Evolutionary conservation across 306 rosid species (phyloP).

Genomic region (Prunus fruticosa): DNA sequence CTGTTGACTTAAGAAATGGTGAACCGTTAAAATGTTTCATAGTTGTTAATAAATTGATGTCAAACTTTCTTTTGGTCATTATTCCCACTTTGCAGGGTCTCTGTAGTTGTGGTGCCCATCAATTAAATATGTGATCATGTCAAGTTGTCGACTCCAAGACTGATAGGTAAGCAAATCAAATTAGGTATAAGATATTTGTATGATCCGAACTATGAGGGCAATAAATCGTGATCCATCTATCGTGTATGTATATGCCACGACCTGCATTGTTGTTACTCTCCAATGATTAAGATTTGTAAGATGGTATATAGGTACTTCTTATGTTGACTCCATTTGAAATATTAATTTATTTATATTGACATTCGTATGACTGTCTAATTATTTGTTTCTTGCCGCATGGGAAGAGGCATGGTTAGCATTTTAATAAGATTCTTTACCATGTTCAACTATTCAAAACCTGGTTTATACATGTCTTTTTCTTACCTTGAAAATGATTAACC

Average conservation of each 20-base stretch:
- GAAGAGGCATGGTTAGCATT: not conserved
- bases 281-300: not conserved
- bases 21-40: constrained; percentile 2
- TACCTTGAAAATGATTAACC: not conserved
- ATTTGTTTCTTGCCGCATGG: not conserved
- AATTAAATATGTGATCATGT: constrained; percentile 12
- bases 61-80: not conserved
- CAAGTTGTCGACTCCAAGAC: not conserved
- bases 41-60: not conserved
- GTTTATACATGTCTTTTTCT: not conserved
- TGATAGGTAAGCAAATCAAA: not conserved
- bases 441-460: not conserved
- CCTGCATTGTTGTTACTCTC: constrained; percentile 6
- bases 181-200: not conserved
- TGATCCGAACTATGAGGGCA: not conserved
- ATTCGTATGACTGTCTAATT: not conserved
- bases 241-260: constrained; percentile 18
- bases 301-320: not conserved
- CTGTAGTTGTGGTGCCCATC: constrained; percentile 20
- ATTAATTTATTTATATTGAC: not conserved
- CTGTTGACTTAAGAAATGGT: constrained; percentile 28
- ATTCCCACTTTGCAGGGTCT: constrained; percentile 46
- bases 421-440: not conserved
- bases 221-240: not conserved
- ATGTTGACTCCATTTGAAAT: not conserved